phyloP scores from a whole-genome alignment of 2,329 filamentous ascomycete genomes.

The Geosmithia putterillii region DNA sequence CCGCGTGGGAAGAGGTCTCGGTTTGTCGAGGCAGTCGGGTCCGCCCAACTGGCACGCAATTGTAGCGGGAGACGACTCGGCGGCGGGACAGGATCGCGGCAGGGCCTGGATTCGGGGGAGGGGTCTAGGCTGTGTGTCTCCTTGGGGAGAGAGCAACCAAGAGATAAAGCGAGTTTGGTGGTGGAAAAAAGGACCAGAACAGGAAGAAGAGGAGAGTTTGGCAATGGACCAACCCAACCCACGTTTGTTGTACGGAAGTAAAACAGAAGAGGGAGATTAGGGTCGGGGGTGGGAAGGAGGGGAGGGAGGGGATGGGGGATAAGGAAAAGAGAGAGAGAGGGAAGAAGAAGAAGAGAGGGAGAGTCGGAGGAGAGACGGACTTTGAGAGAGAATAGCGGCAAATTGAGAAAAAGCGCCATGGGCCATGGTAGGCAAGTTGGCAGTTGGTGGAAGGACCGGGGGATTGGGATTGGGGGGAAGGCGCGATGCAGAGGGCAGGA shows the following conservation, averaged over 20 bases:
- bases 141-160: neutral
- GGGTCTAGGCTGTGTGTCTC: no score
- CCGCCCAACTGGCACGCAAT: neutral
- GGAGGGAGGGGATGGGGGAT: neutral
- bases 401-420: no score
- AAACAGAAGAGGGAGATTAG: neutral
- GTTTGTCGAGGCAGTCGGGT: neutral
- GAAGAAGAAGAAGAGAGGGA: neutral
- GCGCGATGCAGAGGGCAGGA: no score
- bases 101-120: neutral
- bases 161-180: neutral
- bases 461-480: no score
- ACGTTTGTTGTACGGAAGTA: neutral
- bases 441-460: no score
- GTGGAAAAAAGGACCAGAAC: neutral
- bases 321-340: neutral
- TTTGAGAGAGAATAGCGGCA: no score
- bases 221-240: neutral
- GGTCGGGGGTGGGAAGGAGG: neutral
- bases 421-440: no score
- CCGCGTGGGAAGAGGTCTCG: constrained; percentile 1
- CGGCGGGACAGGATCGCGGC: no score
- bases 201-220: neutral
- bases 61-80: no score
- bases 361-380: no score